Evolutionary conservation across 805 yeast genomes (phyloP).

Genomic region (Kodamaea leandrae): DNA sequence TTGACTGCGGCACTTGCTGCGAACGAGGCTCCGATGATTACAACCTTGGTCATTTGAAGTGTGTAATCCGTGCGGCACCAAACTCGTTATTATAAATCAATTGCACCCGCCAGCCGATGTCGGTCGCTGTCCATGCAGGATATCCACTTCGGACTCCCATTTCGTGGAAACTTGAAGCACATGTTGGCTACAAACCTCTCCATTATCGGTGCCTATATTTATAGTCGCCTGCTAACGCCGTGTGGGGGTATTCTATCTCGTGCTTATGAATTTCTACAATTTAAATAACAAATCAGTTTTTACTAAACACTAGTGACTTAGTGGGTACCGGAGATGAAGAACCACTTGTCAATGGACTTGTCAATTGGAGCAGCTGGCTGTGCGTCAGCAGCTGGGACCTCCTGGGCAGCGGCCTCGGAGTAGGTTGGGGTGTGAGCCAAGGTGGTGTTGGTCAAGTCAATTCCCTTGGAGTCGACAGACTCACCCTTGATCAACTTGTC

Average conservation of each 20-base stretch:
- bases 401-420: conserved; percentile 42
- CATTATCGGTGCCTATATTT: too few relatives aligned
- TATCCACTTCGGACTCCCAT: too few relatives aligned
- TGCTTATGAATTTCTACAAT: background rate
- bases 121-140: too few relatives aligned
- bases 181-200: too few relatives aligned
- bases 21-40: conserved; percentile 38
- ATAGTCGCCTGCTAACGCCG: too few relatives aligned
- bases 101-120: too few relatives aligned
- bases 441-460: conserved; percentile 75
- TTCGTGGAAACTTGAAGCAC: too few relatives aligned
- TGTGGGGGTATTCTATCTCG: too few relatives aligned
- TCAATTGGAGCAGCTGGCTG: conserved; percentile 91
- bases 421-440: conserved; percentile 54
- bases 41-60: conserved; percentile 13
- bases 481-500: conserved; percentile 48
- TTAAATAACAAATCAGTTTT: background rate
- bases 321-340: conserved; percentile 85
- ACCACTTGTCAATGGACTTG: conserved; percentile 97
- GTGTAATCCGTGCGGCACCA: background rate
- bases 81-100: too few relatives aligned
- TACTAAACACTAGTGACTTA: conserved; percentile 19
- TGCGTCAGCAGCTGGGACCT: conserved; percentile 69
- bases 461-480: conserved; percentile 48
- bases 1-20: conserved; percentile 31